These are phyloP conservation scores for Chaetomium cochliodes DNA, from an alignment of 495 filamentous ascomycete genomes.

Conservation along the genomic window DNA sequence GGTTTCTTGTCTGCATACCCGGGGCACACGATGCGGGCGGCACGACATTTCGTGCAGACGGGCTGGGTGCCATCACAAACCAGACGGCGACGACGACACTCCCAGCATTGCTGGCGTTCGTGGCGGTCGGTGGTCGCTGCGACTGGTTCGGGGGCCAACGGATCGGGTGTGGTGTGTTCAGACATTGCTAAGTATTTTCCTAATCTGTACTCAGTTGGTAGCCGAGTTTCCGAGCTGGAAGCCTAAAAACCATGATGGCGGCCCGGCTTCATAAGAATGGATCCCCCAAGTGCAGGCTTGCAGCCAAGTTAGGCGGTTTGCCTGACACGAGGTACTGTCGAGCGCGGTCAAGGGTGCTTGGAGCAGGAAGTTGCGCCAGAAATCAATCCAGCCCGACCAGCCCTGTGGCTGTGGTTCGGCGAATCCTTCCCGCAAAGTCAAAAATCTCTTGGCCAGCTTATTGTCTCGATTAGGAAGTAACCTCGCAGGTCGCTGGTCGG, in stretches of 20 bases:
- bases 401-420: conserved; percentile 4
- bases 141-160: neutral
- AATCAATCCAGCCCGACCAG: conserved; percentile 5
- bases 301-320: neutral
- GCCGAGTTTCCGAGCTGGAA: neutral
- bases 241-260: neutral
- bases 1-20: conserved; percentile 38
- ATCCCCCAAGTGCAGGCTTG: too few relatives aligned
- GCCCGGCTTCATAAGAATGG: neutral
- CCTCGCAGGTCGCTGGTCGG: neutral
- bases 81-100: conserved; percentile 40
- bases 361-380: too few relatives aligned
- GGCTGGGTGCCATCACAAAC: conserved; percentile 39
- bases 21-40: conserved; percentile 35
- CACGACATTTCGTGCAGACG: conserved; percentile 34
- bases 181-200: conserved; percentile 15
- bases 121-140: neutral
- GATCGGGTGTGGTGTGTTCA: neutral
- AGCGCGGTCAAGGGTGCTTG: too few relatives aligned
- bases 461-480: conserved; percentile 16
- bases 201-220: neutral
- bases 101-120: conserved; percentile 40
- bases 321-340: too few relatives aligned
- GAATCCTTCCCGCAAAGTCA: neutral
- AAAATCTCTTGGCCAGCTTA: conserved; percentile 18